phyloP scores from a whole-genome alignment of 257 asterid species.

The Hygrophila difformis region DNA sequence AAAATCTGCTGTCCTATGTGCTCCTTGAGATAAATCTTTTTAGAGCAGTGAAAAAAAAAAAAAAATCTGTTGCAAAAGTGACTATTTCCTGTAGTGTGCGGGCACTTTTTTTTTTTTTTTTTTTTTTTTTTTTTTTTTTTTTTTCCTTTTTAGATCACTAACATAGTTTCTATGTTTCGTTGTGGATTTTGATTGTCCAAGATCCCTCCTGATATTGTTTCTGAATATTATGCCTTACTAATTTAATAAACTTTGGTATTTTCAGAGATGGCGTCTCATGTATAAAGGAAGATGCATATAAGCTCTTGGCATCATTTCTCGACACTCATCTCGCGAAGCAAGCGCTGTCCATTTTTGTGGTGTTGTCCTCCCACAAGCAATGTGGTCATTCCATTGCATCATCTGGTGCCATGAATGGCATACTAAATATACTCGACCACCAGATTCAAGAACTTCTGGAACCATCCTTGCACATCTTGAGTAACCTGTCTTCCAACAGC shows the following conservation, averaged over 20 bases:
- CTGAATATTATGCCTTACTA: too few species aligned
- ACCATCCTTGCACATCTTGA: conserved; percentile 43
- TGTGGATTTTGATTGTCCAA: too few species aligned
- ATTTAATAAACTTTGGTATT: conserved; percentile 1
- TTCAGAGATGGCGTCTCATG: conserved; percentile 34
- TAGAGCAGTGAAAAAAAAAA: too few species aligned
- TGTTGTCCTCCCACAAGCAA: conserved; percentile 29
- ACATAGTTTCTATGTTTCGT: too few species aligned
- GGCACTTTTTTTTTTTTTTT: too few species aligned
- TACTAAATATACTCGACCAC: conserved; percentile 46
- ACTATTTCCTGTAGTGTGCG: too few species aligned
- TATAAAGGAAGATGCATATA: conserved; percentile 48
- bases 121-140: too few species aligned
- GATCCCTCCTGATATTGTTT: too few species aligned
- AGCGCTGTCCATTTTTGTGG: conserved; percentile 48
- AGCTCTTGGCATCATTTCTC: conserved; percentile 56
- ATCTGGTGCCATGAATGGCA: conserved; percentile 39
- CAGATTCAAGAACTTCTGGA: conserved; percentile 38
- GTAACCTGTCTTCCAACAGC: conserved; percentile 37
- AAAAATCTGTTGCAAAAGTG: too few species aligned
- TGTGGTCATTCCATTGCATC: conserved; percentile 29
- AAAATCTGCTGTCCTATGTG: background rate
- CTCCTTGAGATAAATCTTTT: background rate
- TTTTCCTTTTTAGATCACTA: too few species aligned
- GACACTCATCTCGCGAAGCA: conserved; percentile 50